phyloP scores from a whole-genome alignment of 768 basidiomycete genomes.

The Sistotremastrum niveocremeum region DNA sequence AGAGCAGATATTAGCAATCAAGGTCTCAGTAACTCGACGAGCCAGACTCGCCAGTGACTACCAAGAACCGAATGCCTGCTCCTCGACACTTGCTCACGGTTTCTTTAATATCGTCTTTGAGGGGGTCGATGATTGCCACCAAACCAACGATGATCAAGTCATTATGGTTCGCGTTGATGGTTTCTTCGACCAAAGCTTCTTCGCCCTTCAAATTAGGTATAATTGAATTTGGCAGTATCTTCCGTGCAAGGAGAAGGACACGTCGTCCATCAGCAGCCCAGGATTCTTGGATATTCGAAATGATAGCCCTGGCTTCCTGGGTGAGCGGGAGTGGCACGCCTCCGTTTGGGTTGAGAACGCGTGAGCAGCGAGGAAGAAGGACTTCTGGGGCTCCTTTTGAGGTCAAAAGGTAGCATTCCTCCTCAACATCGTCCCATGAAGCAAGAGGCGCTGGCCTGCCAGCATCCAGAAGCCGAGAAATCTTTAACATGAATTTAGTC shows the following conservation, averaged over 20 bases:
- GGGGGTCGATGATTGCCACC: constrained; percentile 42
- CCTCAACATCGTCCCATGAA: too few species aligned
- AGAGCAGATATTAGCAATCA: too few species aligned
- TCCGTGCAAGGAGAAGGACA: constrained; percentile 32
- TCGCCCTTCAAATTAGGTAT: constrained; percentile 13
- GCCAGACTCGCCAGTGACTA: constrained; percentile 40
- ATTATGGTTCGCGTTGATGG: constrained; percentile 23
- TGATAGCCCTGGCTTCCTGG: constrained; percentile 7
- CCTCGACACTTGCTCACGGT: constrained; percentile 32
- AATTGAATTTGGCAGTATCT: constrained; percentile 17
- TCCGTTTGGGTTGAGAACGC: constrained; percentile 20
- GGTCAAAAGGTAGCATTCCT: too few species aligned
- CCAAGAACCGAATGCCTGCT: constrained; percentile 41
- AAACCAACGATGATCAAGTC: constrained; percentile 36
- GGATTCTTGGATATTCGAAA: constrained; percentile 20
- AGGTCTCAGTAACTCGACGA: background rate
- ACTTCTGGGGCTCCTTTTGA: constrained; percentile 51
- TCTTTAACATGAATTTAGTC: constrained; percentile 43
- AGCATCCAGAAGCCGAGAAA: constrained; percentile 20
- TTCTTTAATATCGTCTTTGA: constrained; percentile 32
- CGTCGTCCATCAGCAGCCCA: constrained; percentile 40
- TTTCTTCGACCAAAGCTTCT: constrained; percentile 20
- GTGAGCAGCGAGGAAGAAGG: constrained; percentile 27
- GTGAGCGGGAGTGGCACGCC: constrained; percentile 18
- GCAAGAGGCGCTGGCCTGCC: constrained; percentile 1